phyloP scores from a whole-genome alignment of 2,329 filamentous ascomycete genomes.

The Exophiala lecanii-corni region DNA sequence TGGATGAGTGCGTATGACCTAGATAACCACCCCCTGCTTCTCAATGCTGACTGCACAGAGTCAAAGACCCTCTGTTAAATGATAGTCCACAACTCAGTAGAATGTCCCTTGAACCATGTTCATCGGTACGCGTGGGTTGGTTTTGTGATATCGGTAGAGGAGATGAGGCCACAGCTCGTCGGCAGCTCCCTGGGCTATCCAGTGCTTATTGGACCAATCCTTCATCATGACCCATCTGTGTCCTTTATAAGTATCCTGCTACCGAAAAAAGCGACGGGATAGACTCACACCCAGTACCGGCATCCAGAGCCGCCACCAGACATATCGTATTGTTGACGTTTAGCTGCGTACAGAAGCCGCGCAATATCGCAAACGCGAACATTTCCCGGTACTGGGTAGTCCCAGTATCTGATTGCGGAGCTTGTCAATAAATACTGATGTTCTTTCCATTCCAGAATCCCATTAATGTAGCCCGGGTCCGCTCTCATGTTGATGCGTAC shows the following conservation, averaged over 20 bases:
- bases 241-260: not conserved
- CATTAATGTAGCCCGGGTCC: constrained; percentile 5
- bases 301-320: constrained; percentile 17
- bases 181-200: not conserved
- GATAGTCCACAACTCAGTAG: no score
- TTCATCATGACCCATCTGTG: not conserved
- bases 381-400: not conserved
- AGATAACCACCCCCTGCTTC: not conserved
- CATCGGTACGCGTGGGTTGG: not conserved
- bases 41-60: no score
- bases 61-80: no score
- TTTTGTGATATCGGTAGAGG: not conserved
- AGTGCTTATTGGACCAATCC: constrained; percentile 3
- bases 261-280: not conserved
- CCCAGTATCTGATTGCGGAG: constrained; percentile 8
- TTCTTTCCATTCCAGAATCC: constrained; percentile 1
- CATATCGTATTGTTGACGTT: constrained; percentile 14
- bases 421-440: constrained; percentile 15
- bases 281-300: constrained; percentile 9
- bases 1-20: not conserved
- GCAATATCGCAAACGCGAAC: constrained; percentile 7
- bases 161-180: constrained; percentile 1
- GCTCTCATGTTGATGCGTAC: constrained; percentile 9
- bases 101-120: constrained; percentile 1
- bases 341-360: not conserved